phyloP scores from a whole-genome alignment of 495 filamentous ascomycete genomes.

The Hypoxylon rickii region DNA sequence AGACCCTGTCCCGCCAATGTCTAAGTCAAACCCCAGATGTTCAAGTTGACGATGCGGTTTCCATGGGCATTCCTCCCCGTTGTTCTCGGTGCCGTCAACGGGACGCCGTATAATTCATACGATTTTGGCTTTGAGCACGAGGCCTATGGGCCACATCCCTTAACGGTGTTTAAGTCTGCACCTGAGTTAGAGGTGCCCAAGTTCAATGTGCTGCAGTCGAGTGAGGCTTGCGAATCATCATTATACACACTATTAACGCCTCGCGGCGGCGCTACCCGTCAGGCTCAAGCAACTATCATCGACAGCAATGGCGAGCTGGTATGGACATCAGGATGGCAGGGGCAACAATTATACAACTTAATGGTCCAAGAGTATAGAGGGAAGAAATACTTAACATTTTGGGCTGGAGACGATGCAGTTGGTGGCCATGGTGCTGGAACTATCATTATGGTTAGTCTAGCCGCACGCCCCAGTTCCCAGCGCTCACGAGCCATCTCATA shows the following conservation, averaged over 20 bases:
- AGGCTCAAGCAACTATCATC: constrained; percentile 50
- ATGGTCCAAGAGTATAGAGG: constrained; percentile 48
- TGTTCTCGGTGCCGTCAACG: constrained; percentile 9
- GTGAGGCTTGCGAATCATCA: constrained; percentile 44
- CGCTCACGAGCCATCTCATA: not conserved
- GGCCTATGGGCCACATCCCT: constrained; percentile 45
- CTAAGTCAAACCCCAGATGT: not conserved
- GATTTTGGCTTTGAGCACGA: constrained; percentile 42
- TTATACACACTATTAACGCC: constrained; percentile 50
- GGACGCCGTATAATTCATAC: constrained; percentile 14
- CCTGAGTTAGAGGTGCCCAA: constrained; percentile 43
- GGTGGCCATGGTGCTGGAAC: constrained; percentile 53
- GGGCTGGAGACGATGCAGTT: constrained; percentile 54
- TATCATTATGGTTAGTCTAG: constrained; percentile 52
- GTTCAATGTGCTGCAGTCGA: constrained; percentile 44
- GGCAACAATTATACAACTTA: constrained; percentile 47
- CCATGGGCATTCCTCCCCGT: constrained; percentile 18
- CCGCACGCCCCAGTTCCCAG: not conserved
- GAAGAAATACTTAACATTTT: constrained; percentile 55
- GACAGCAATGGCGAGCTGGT: constrained; percentile 50
- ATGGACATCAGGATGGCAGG: constrained; percentile 43
- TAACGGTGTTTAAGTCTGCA: constrained; percentile 44
- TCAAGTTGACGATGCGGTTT: constrained; percentile 13
- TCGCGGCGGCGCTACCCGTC: constrained; percentile 43
- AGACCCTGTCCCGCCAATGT: not conserved